A percentile compares a stretch with the other conserved stretches of the same genome.
phyloP scores from a whole-genome alignment of 163 green algal species.

The Scenedesmus sp. region DNA sequence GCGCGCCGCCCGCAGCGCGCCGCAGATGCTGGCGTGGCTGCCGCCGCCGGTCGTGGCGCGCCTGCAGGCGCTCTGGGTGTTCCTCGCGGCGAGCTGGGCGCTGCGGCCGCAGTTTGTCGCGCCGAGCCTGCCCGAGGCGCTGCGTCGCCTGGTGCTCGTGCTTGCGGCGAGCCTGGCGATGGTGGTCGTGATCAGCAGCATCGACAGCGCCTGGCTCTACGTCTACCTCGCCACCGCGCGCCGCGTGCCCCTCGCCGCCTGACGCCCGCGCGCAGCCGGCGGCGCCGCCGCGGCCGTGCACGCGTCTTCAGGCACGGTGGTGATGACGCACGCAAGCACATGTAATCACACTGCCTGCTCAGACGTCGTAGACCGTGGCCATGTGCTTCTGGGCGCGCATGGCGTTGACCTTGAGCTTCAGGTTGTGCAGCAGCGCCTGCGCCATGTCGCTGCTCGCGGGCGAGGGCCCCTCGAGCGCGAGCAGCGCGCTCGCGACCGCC shows the following conservation, averaged over 20 bases:
- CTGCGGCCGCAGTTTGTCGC: constrained; percentile 34
- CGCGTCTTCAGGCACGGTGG: too few relatives aligned
- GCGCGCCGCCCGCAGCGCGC: constrained; percentile 1
- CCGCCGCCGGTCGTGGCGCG: background rate
- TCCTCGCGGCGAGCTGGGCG: constrained; percentile 19
- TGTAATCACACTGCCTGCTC: too few relatives aligned
- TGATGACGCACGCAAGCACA: too few relatives aligned
- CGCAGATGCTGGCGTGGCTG: constrained; percentile 1
- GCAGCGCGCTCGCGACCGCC: constrained; percentile 29
- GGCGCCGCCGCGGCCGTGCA: too few relatives aligned
- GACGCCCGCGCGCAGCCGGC: too few relatives aligned
- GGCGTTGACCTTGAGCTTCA: constrained; percentile 42
- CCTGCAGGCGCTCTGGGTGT: constrained; percentile 8
- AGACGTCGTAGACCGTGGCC: constrained; percentile 26
- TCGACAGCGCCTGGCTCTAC: constrained; percentile 46
- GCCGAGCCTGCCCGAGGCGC: constrained; percentile 10
- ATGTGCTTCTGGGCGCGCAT: constrained; percentile 44
- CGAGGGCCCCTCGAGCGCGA: constrained; percentile 34
- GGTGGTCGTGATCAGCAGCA: constrained; percentile 32
- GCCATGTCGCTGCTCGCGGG: too few relatives aligned
- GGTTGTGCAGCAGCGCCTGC: constrained; percentile 25
- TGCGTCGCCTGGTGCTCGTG: constrained; percentile 35
- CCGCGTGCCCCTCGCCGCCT: background rate
- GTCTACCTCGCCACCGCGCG: constrained; percentile 40
- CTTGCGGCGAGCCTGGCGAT: constrained; percentile 37